Percentiles rank a stretch among this genome's conserved stretches.
Evolutionary conservation across 2,329 filamentous ascomycete genomes (phyloP).

Genomic region (Fusarium newnesense): DNA sequence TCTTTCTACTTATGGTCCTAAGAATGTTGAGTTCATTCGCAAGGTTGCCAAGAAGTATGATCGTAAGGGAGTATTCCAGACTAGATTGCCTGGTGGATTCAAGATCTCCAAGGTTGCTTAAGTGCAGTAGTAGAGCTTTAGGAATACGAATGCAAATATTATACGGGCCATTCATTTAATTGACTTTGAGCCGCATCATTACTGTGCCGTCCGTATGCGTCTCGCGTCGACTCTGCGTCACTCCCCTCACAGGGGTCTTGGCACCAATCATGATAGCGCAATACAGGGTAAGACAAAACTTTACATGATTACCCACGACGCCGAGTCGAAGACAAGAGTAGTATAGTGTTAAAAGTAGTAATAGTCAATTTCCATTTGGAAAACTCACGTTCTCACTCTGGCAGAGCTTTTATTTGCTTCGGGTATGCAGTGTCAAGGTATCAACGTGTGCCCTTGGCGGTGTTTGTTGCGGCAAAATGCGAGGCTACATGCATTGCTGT

Average conservation of each 20-base stretch:
- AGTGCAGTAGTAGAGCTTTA: neutral
- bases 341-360: no score
- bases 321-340: accelerated
- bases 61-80: neutral
- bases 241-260: neutral
- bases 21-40: neutral
- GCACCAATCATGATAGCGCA: accelerated
- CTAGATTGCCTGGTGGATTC: slow-evolving; percentile 1
- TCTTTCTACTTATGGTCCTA: neutral
- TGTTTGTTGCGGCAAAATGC: no score
- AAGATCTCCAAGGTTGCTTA: slow-evolving; percentile 8
- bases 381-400: no score
- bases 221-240: neutral
- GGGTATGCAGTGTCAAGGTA: no score
- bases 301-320: neutral
- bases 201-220: neutral
- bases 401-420: no score
- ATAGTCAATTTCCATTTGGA: no score
- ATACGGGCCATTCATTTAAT: no score
- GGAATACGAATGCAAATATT: accelerated
- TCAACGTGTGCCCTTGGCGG: accelerated
- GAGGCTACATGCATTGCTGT: no score
- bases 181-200: neutral
- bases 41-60: slow-evolving; percentile 11
- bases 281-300: neutral